These are phyloP conservation scores for Sclerotinia trifoliorum DNA, from an alignment of 2,329 filamentous ascomycete genomes.

Conservation along the genomic window DNA sequence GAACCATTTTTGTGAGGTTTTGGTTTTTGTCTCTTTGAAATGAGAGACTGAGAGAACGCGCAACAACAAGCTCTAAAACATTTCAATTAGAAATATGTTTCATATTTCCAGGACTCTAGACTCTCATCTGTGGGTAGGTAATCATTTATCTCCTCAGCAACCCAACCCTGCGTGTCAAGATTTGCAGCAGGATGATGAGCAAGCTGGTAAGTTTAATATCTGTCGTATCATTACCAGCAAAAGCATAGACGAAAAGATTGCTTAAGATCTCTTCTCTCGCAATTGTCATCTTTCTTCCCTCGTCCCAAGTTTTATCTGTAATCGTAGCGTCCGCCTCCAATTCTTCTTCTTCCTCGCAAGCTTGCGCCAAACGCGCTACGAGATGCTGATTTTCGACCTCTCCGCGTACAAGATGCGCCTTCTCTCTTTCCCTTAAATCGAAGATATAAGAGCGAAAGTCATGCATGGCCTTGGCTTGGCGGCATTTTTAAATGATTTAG, in stretches of 20 bases:
- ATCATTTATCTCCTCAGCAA: slow-evolving; percentile 9
- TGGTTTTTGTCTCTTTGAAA: not conserved
- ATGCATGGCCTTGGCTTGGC: not conserved
- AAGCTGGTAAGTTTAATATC: not conserved
- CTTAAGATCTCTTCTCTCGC: slow-evolving; percentile 6
- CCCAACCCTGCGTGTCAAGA: not conserved
- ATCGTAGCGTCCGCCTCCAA: not conserved
- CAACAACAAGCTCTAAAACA: not conserved
- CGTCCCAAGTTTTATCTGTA: not conserved
- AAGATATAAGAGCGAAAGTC: slow-evolving; percentile 11
- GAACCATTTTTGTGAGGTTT: not conserved
- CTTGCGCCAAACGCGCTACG: not conserved
- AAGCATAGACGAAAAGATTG: slow-evolving; percentile 13
- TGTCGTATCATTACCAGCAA: slow-evolving; percentile 10
- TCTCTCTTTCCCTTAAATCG: slow-evolving; percentile 7
- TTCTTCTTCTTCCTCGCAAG: slow-evolving; percentile 5
- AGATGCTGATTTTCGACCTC: not conserved
- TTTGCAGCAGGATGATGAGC: not conserved
- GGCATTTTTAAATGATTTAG: not conserved
- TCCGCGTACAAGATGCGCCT: not conserved
- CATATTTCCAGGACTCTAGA: not conserved
- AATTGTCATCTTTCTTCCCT: slow-evolving; percentile 10
- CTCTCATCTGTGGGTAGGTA: not conserved
- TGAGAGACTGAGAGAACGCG: not conserved
- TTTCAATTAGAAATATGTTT: not conserved